A percentile compares a stretch with the other conserved stretches of the same genome.
phyloP scores from a whole-genome alignment of 805 yeast species.

The Wickerhamomyces pijperi region DNA sequence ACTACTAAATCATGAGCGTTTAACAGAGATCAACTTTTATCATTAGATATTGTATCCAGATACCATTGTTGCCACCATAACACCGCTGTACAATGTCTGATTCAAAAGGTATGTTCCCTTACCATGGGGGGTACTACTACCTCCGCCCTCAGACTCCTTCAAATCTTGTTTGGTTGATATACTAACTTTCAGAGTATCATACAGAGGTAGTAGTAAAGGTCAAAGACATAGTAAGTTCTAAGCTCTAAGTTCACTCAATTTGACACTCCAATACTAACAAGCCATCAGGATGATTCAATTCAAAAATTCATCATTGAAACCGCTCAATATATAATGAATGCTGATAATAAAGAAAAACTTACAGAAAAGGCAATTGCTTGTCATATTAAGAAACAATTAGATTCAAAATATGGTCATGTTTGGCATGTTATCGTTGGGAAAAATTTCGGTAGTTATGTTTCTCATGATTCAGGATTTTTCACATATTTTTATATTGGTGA shows the following conservation, averaged over 20 bases:
- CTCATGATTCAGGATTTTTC: slow-evolving; percentile 68
- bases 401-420: slow-evolving; percentile 50
- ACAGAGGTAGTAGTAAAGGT: too few species aligned
- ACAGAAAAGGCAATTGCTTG: slow-evolving; percentile 58
- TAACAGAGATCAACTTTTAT: too few species aligned
- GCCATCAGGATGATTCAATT: slow-evolving; percentile 27
- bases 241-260: too few species aligned
- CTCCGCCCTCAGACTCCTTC: background rate
- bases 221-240: slow-evolving; percentile 1
- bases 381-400: slow-evolving; percentile 51
- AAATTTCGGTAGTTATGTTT: slow-evolving; percentile 69
- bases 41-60: too few species aligned
- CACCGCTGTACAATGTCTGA: too few species aligned
- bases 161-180: too few species aligned
- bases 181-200: too few species aligned
- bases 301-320: slow-evolving; percentile 38
- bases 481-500: slow-evolving; percentile 62
- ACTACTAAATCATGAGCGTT: too few species aligned
- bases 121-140: too few species aligned
- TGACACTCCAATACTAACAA: too few species aligned
- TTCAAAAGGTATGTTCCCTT: too few species aligned
- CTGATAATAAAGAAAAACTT: slow-evolving; percentile 41
- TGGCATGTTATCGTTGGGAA: slow-evolving; percentile 82
- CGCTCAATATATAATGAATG: slow-evolving; percentile 32
- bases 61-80: too few species aligned